Evolutionary conservation across 441 rosid species (phyloP), one percentile per base, ranked within the genome.

Genomic region (Gossypium schwendimanii): DNA sequence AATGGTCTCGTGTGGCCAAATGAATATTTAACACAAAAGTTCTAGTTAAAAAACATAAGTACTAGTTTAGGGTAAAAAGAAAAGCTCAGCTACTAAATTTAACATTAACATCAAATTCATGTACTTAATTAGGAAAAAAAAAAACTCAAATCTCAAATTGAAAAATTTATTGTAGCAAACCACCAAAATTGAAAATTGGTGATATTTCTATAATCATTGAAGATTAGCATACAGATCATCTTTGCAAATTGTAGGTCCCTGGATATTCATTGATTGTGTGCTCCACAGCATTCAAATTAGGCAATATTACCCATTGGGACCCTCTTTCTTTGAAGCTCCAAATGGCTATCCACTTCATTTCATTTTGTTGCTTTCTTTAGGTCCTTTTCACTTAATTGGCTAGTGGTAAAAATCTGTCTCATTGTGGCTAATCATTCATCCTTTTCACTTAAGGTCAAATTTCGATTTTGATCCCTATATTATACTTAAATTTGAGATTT

Each of bases 241-340:
- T 49, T n/a, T 3, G 58, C 72, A 53, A 62, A 53, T 53, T 62
- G 72, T 69, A 69, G 72, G 31, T 26, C 62, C 62, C 44, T 69
- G 8, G 6, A 53, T 17, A 59, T 33, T 53, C 17, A 17, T 41
- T 24, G 44, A 41, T 31, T 15, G 26, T 53, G 61, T 33, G 60
- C 17, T 9, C 61, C 28, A 31, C 10, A 6, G 52, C 28, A n/a
- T 5, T 69, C 28, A 31, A 28, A 9, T 53, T 3, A 31, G 9
- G 4, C 39, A 15, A 17, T 50, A 10, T 31, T 47, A 17, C 41
- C 49, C 61, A 52, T 4, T 52, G 47, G 72, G 61, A 3, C 45
- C 61, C 41, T 47, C 39, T 24, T 66, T 24, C 23, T 3, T 31
- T 24, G 71, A 58, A 49, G 24, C n/a, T 49, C 2, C 24, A 7